Base-by-base conservation (phyloP, 257 asterid species). In the Scutellaria minor region DNA sequence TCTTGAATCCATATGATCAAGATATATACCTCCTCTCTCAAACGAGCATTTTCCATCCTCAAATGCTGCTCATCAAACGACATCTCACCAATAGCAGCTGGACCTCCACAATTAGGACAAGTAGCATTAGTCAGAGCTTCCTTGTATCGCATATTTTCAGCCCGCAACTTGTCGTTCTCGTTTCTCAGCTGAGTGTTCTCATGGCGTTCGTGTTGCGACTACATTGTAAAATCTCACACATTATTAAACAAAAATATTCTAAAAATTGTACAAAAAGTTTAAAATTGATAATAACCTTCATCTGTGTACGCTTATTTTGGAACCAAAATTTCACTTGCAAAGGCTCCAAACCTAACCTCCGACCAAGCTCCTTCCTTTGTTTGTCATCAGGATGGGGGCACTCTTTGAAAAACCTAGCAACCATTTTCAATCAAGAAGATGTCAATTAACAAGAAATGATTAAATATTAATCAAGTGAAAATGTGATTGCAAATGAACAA, bases 331-430 rank as follows among this genome's bases (percentile, higher is more conserved):
- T 93, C 20, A 93, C 92, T 75, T 93, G 98, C 85, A 91, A 77
- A 11, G 98, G 97, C 66, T 87, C 98, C 20, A 93, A 64, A 6
- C 75, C 80, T 76, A 93, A 77, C 15, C 91, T 78, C 4, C 95
- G 88, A 45, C 98, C 97, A 0, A 93, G 87, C 79, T 93, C 97
- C 66, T 89, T 93, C 87, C 98, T 85, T 81, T 91, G 96, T 22
- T 94, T 91, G 77, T 93, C 98, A 64, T 91, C 97, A 1, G 98
- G 98, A 76, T 94, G 97, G 9, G 96, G 98, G 81, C 93, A 85
- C 58, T 94, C 96, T 54, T 89, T 94, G 73, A 94, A 89, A 46
- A 85, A 87, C 59, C 96, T 89, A 3, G 37, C 37, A 31, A 31
- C 37, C 37, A 31, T 31, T 31, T 31, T 31, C 0, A 31, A 31